phyloP scores from a whole-genome alignment of 208 protist species.

The Acanthamoeba sp. region DNA sequence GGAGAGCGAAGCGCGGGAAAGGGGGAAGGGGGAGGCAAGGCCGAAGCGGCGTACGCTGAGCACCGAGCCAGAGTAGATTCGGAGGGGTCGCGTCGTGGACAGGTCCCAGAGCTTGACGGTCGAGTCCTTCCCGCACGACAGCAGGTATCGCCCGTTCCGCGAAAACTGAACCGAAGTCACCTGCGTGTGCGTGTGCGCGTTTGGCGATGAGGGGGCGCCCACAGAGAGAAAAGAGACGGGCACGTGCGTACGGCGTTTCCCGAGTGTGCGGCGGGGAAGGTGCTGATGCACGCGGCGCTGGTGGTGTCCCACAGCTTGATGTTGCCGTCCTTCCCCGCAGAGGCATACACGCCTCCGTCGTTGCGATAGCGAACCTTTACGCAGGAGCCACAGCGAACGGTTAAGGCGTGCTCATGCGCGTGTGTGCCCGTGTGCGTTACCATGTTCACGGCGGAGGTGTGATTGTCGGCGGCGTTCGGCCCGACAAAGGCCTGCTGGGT shows the following conservation, averaged over 20 bases:
- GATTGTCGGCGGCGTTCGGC: not conserved
- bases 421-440: not conserved
- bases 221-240: not conserved
- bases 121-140: constrained; percentile 21
- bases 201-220: too few species aligned
- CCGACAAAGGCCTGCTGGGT: not conserved
- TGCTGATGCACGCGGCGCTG: not conserved
- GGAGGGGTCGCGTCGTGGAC: constrained; percentile 9
- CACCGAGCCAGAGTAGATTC: constrained; percentile 16
- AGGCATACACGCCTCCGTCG: constrained; percentile 23
- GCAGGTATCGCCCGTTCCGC: constrained; percentile 33
- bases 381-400: not conserved
- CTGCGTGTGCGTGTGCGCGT: not conserved
- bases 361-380: not conserved
- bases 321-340: not conserved
- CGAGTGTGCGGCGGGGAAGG: not conserved
- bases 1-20: too few species aligned
- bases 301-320: constrained; percentile 61
- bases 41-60: not conserved
- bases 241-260: not conserved
- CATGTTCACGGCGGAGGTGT: not conserved
- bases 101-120: constrained; percentile 45
- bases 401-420: not conserved
- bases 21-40: too few species aligned
- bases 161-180: constrained; percentile 37